These are phyloP conservation scores for Schizosaccharomyces octosporus DNA, from an alignment of 805 yeast species.

Conservation along the genomic window DNA sequence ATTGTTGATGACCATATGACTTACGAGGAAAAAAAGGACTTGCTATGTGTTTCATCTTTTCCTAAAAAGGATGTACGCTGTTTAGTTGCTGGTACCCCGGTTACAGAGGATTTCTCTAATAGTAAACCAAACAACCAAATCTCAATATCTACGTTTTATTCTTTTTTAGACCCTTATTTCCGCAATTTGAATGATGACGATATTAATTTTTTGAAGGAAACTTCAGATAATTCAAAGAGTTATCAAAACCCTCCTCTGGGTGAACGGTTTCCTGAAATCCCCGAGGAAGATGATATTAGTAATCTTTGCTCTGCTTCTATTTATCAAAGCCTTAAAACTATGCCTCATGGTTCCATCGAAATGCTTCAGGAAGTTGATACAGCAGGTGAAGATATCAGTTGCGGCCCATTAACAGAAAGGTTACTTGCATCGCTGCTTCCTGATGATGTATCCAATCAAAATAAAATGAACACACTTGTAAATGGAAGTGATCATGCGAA, in stretches of 20 bases:
- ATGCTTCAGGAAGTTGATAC: conserved; percentile 33
- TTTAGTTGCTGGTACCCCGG: conserved; percentile 44
- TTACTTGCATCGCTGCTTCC: conserved; percentile 44
- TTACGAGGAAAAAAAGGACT: not conserved
- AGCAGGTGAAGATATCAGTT: conserved; percentile 51
- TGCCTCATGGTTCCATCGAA: conserved; percentile 37
- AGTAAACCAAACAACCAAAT: conserved; percentile 76
- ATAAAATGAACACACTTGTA: conserved; percentile 7
- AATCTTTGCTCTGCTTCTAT: conserved; percentile 1
- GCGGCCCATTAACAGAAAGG: conserved; percentile 79
- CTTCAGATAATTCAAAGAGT: conserved; percentile 21
- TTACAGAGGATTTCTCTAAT: conserved; percentile 63
- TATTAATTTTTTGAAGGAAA: conserved; percentile 40
- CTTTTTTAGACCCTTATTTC: conserved; percentile 67
- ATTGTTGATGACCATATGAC: not conserved
- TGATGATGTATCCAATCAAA: not conserved
- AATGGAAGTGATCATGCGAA: conserved; percentile 1
- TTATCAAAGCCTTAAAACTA: conserved; percentile 11
- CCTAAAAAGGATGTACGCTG: not conserved
- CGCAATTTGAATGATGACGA: conserved; percentile 63
- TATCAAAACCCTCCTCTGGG: conserved; percentile 61
- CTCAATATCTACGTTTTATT: conserved; percentile 65
- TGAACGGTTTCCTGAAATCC: conserved; percentile 50
- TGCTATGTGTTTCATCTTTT: not conserved
- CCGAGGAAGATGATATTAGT: conserved; percentile 58